Evolutionary conservation across 495 filamentous ascomycete species (phyloP), one percentile per base, ranked within the genome.

Genomic region (Talaromyces stipitatus): DNA sequence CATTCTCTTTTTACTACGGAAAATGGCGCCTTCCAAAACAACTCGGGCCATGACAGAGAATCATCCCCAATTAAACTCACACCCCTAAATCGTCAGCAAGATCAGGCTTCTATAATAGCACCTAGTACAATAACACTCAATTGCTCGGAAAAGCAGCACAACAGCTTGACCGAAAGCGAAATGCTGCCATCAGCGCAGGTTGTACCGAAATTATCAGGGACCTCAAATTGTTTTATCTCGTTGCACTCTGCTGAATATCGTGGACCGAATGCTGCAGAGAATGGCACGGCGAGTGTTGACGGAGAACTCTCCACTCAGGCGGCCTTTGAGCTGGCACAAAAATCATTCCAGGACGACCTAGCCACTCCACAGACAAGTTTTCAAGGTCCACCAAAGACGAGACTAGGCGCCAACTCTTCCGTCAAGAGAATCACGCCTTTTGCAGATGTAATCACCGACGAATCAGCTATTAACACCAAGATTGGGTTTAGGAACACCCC

Each of bases 291-390:
- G 3, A 67, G 60, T 55, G 59, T 59, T 2, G 77, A 77, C 27
- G 60, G 65, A 2, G 68, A 75, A 23, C 64, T 79, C 20, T 78
- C 77, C 1, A 81, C 78, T 1, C 78, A 80, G 41, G 76, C 74
- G 32, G 78, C 78, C 11, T 59, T 79, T n/a, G 48, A 71, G 4
- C 69, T 72, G 53, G 77, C 77, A 11, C 76, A 78, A 54, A 69
- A 64, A 23, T 77, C 72, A 0, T 79, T 81, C 43, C 73, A 78
- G 36, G 66, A 78, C 26, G 73, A 78, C 26, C 50, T 79, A 12
- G 62, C 68, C 16, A 78, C 69, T 27, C 71, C 66, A 11, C 62
- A 62, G 27, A 52, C 56, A 38, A 50, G 61, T 16, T n/a, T 23
- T 51, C 23, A 50, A 30, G 8, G 14, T 47, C 24, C 32, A 9